Conservation (phyloP, 2,329 filamentous ascomycete genomes). For the Microcera coccophila region DNA sequence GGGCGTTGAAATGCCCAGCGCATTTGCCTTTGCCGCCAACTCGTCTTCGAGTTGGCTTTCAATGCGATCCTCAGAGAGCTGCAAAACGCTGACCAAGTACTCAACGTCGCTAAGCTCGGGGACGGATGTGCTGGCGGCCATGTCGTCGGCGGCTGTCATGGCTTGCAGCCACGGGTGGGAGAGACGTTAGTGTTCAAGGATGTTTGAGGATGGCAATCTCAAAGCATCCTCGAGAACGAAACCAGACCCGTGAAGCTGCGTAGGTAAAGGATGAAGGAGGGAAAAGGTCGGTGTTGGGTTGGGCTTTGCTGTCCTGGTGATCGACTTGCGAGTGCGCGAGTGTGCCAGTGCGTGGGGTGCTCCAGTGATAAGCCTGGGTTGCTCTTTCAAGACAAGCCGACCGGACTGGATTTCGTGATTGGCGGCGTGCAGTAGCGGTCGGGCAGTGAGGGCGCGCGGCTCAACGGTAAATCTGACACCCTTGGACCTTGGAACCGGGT, state of each 20-base stretch:
- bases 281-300: not conserved
- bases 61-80: conserved; percentile 28
- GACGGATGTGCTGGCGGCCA: conserved; percentile 14
- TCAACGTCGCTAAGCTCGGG: conserved; percentile 40
- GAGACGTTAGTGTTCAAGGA: too few species aligned
- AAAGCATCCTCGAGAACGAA: not conserved
- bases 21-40: conserved; percentile 33
- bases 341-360: not conserved
- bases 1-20: conserved; percentile 33
- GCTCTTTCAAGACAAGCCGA: not conserved
- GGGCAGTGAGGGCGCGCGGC: too few species aligned
- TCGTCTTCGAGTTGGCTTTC: conserved; percentile 40
- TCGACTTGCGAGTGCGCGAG: not conserved
- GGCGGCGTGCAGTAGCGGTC: too few species aligned
- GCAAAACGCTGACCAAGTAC: conserved; percentile 40
- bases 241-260: not conserved
- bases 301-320: not conserved
- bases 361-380: not conserved
- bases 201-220: not conserved
- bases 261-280: not conserved
- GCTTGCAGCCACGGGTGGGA: not conserved
- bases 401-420: not conserved
- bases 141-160: not conserved
- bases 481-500: too few species aligned
- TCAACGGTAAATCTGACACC: too few species aligned